Evolutionary conservation across 768 basidiomycete species (phyloP).

Genomic region (Pisolithus albus): DNA sequence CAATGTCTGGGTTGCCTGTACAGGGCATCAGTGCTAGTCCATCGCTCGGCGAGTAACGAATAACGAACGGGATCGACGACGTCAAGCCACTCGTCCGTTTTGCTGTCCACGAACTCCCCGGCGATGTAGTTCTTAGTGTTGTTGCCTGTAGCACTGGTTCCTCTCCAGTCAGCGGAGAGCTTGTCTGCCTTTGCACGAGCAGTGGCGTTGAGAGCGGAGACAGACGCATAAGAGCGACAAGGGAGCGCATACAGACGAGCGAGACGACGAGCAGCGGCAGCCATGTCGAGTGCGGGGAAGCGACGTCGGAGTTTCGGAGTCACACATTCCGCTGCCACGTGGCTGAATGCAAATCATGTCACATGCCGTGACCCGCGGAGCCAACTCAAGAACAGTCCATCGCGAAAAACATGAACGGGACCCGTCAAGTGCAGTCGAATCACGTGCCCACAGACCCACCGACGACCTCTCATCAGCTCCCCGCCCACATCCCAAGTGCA

Average conservation of each 20-base stretch:
- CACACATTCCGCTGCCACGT: not conserved
- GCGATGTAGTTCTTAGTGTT: conserved; percentile 89
- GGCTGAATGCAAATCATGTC: not conserved
- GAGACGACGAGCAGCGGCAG: conserved; percentile 10
- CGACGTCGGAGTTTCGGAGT: conserved; percentile 9
- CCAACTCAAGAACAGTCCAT: too few relatives aligned
- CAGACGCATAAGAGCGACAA: conserved; percentile 39
- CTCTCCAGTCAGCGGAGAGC: conserved; percentile 74
- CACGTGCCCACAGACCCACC: too few relatives aligned
- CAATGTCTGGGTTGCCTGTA: conserved; percentile 82
- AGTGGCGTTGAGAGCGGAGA: conserved; percentile 43
- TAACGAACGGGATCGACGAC: conserved; percentile 78
- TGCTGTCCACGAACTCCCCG: conserved; percentile 84
- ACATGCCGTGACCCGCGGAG: too few relatives aligned
- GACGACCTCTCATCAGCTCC: too few relatives aligned
- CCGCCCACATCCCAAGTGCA: conserved; percentile 27
- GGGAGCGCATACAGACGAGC: conserved; percentile 10
- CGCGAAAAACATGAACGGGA: too few relatives aligned
- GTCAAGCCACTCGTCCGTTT: conserved; percentile 73
- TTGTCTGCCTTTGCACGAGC: conserved; percentile 61
- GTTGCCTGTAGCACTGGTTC: conserved; percentile 79
- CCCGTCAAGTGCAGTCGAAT: too few relatives aligned
- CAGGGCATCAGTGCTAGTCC: not conserved
- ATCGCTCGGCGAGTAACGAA: not conserved
- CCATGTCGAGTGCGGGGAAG: conserved; percentile 13